Conservation (phyloP, 352 stramenopile genomes). For the Pilasporangium apinafurcum region DNA sequence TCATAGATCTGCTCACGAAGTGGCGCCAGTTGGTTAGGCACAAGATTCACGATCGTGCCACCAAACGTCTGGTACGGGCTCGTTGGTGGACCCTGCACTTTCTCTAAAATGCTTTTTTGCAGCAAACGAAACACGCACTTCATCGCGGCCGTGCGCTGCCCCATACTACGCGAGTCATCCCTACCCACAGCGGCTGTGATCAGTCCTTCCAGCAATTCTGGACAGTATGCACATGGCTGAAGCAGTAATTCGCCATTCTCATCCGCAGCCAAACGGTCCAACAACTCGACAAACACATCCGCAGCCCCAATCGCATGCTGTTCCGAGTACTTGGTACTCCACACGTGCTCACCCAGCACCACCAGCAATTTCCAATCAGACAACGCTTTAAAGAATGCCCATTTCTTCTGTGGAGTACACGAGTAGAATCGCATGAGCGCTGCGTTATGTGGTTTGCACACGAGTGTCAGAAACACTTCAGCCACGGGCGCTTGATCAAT, state of each 20-base stretch:
- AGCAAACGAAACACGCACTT: slow-evolving; percentile 73
- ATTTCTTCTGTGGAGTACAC: slow-evolving; percentile 74
- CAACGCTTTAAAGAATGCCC: slow-evolving; percentile 81
- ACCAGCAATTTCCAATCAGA: slow-evolving; percentile 87
- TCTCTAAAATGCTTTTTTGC: slow-evolving; percentile 68
- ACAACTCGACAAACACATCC: slow-evolving; percentile 85
- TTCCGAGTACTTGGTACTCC: slow-evolving; percentile 50
- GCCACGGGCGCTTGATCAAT: slow-evolving; percentile 78
- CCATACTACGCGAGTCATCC: slow-evolving; percentile 25
- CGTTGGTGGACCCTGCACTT: slow-evolving; percentile 70
- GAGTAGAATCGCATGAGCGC: slow-evolving; percentile 62
- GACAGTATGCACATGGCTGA: slow-evolving; percentile 78
- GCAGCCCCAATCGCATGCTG: slow-evolving; percentile 72
- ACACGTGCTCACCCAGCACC: slow-evolving; percentile 77
- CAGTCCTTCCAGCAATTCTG: slow-evolving; percentile 78
- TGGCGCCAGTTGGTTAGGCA: slow-evolving; percentile 72
- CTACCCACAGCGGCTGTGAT: slow-evolving; percentile 49
- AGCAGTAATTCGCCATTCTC: slow-evolving; percentile 87
- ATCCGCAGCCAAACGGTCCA: slow-evolving; percentile 82
- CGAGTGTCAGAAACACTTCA: slow-evolving; percentile 82
- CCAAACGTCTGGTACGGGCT: slow-evolving; percentile 85
- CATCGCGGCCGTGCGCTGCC: slow-evolving; percentile 78
- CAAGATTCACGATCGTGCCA: slow-evolving; percentile 77
- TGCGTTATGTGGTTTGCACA: slow-evolving; percentile 82
- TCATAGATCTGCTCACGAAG: slow-evolving; percentile 69